phyloP scores from a whole-genome alignment of 345 rosid species.

The Ceriops decandra region DNA sequence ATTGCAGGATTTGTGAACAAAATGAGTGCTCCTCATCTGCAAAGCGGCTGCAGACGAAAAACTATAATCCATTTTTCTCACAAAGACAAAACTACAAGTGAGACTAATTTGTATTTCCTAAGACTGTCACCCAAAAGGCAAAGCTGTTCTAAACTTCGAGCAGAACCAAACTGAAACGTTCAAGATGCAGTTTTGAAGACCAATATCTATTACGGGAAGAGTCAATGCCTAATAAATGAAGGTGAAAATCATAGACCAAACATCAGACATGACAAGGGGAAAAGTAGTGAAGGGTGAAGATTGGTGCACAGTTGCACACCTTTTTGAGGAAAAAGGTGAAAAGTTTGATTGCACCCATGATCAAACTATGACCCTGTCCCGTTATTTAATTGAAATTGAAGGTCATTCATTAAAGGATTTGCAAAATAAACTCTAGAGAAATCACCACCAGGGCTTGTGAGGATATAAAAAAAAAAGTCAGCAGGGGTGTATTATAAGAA shows the following conservation, averaged over 20 bases:
- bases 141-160: constrained; percentile 9
- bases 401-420: constrained; percentile 13
- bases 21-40: not conserved
- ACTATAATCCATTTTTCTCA: not conserved
- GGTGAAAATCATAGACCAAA: constrained; percentile 2
- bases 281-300: constrained; percentile 22
- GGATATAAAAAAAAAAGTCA: not conserved
- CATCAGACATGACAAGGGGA: not conserved
- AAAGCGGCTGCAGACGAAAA: not conserved
- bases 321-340: not conserved
- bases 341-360: constrained; percentile 14
- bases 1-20: constrained; percentile 11
- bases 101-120: constrained; percentile 6
- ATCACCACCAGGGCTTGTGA: constrained; percentile 10
- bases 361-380: constrained; percentile 16
- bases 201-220: constrained; percentile 4
- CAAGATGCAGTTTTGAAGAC: constrained; percentile 13
- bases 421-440: not conserved
- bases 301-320: constrained; percentile 11
- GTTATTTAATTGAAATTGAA: constrained; percentile 9
- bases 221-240: constrained; percentile 1
- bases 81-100: constrained; percentile 12
- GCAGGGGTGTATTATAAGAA: not conserved
- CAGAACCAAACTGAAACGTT: constrained; percentile 11
- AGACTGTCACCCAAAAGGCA: constrained; percentile 21